These are phyloP conservation scores for Dalbergia cultrata DNA, from an alignment of 306 rosid genomes.

Conservation along the genomic window DNA sequence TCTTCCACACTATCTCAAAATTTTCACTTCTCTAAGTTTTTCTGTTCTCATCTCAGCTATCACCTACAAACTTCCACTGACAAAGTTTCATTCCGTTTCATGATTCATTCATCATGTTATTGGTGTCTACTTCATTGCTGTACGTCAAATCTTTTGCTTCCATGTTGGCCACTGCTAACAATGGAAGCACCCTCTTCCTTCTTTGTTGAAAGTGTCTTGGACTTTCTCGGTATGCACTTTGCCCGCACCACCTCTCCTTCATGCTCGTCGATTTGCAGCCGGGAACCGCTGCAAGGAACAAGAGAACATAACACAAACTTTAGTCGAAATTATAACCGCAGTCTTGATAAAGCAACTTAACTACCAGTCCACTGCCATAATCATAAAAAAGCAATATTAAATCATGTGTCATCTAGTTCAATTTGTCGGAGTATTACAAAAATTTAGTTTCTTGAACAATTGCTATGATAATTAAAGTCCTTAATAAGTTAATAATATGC, in stretches of 20 bases:
- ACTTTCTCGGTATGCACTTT: conserved; percentile 91
- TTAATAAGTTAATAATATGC: background rate
- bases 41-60: conserved; percentile 28
- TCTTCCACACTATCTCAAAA: conserved; percentile 17
- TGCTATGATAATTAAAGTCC: background rate
- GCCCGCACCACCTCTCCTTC: conserved; percentile 68
- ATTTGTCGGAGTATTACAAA: background rate
- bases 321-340: conserved; percentile 13
- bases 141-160: conserved; percentile 66
- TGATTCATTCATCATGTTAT: background rate
- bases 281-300: conserved; percentile 66
- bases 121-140: conserved; percentile 8
- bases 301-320: conserved; percentile 18
- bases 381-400: background rate
- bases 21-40: conserved; percentile 22
- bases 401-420: conserved; percentile 16
- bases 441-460: background rate
- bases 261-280: conserved; percentile 64
- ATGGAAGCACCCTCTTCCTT: conserved; percentile 57
- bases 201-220: conserved; percentile 59
- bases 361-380: background rate
- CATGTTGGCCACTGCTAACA: conserved; percentile 52
- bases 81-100: conserved; percentile 5
- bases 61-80: conserved; percentile 40
- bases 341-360: conserved; percentile 3